Conservation (phyloP, 768 basidiomycete genomes). For the Lactifluus pinguis region DNA sequence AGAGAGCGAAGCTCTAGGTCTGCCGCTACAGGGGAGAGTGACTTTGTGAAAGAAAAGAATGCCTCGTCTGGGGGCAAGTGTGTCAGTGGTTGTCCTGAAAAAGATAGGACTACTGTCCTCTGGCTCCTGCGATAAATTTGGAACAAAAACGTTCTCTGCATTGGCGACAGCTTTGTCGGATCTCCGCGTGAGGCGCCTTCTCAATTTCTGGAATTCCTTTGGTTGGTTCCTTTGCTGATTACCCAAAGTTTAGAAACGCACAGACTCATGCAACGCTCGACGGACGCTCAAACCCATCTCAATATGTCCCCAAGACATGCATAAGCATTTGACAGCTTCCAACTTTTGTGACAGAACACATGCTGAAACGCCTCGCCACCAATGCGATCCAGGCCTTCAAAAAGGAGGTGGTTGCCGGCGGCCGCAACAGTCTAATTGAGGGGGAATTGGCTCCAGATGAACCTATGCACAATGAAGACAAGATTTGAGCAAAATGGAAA, state of each 20-base stretch:
- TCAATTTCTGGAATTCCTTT: conserved; percentile 60
- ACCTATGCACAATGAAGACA: conserved; percentile 16
- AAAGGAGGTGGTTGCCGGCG: conserved; percentile 57
- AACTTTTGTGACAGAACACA: conserved; percentile 79
- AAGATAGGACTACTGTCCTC: conserved; percentile 34
- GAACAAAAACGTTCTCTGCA: conserved; percentile 61
- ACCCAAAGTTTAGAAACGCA: conserved; percentile 48
- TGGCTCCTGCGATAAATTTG: conserved; percentile 50
- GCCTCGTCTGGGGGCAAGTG: conserved; percentile 49
- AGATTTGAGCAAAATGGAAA: conserved; percentile 24
- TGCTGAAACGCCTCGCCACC: conserved; percentile 78
- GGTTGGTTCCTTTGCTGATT: conserved; percentile 89
- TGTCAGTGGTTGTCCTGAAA: conserved; percentile 2
- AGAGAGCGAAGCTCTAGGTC: conserved; percentile 87
- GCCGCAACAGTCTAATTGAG: conserved; percentile 46
- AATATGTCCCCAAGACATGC: conserved; percentile 91
- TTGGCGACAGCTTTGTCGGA: conserved; percentile 38
- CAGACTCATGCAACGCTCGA: conserved; percentile 78
- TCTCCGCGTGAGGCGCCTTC: conserved; percentile 39
- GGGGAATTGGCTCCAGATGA: conserved; percentile 53
- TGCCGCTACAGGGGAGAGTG: conserved; percentile 80
- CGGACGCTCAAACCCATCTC: conserved; percentile 78
- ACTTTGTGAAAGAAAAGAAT: conserved; percentile 80
- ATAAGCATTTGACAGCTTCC: conserved; percentile 92
- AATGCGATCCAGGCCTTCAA: conserved; percentile 69